Evolutionary conservation across 495 filamentous ascomycete species (phyloP), one percentile per base, ranked within the genome.

Genomic region (Neurospora sp.): DNA sequence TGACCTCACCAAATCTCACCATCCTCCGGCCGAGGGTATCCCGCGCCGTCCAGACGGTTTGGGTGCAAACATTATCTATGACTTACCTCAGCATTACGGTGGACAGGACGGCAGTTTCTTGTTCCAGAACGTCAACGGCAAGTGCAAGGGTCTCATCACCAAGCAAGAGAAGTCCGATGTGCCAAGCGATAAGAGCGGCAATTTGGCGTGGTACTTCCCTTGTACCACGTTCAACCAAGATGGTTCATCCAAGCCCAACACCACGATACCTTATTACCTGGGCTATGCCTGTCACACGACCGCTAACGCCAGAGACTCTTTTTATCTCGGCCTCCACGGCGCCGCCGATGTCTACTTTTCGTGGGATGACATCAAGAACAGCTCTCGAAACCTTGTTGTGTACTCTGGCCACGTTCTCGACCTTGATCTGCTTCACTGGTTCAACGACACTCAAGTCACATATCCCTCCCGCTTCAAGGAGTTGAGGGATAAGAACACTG

Each of bases 51-150:
- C 81, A 35, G 79, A 83, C 61, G 80, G 81, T n/a, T 75, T 70
- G 1, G 80, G 74, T n/a, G 76, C 87, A 0, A 97, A 98, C 77
- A 89, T 99, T 27, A 83, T 99, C 3, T 99, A 89, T 74, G 94
- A 98, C 80, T 82, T 97, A 5, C 89, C 90, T 0, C 84, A 88
- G 71, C 91, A 91, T 78, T 89, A 94, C 80, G 93, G 90, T 65
- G 96, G 94, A 0, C 85, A 91, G 77, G 96, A 99, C 80, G 94
- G 92, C 68, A 98, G 94, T 78, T 99, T 99, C 81, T 83, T 98
- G 76, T 99, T 99, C 83, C 96, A 99, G 80, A 96, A 98, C 76
- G 96, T 99, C 79, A 99, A 99, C 76, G 96, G 96, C 20, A 92
- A 92, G 70, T 99, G 96, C 87, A 99, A 98, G 82, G 93, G 88